Evolutionary conservation across 768 basidiomycete genomes (phyloP), one percentile per base, ranked within the genome.

Genomic region (Trametes cingulata): DNA sequence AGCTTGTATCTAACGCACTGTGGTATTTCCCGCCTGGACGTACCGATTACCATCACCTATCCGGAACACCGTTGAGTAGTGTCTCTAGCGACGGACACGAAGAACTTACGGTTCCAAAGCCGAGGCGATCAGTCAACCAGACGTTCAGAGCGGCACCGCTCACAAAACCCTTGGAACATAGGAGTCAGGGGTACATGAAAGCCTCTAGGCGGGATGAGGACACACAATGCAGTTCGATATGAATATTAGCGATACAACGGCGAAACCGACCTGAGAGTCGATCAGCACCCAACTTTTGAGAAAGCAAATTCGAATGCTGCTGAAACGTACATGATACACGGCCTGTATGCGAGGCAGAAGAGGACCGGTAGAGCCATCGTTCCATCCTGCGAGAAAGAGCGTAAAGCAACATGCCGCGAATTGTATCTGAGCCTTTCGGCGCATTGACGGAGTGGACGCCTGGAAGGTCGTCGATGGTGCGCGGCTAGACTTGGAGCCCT

Each of bases 331-430:
- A 65, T 76, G 74, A 68, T 82, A 82, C 68, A 82, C 79, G 7
- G 72, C 70, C 69, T 89, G 90, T 48, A 93, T 85, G 12, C 84
- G 78, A 1, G 89, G 91, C 5, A 93, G 72, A 19, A 94, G 72
- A 1, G 91, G 90, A 1, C 91, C 91, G 14, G 83, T 82, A 0
- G 85, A 80, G 13, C 85, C 86, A 70, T 91, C 91, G 66, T 87
- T 90, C 90, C 90, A 93, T 15, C 91, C 91, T 15, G 79, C 79
- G 3, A 90, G 72, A 60, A 86, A 85, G 47, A 87, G 52, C 12
- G 77, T 73, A 73, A 77, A 83, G 63, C 85, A 88, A 36, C 85
- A 72, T 0, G 85, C 70, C 17, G 73, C 64, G 58, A 86, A 82
- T 60, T 89, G 86, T 25, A 86, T 70, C 39, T 57, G 45, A 2